Evolutionary conservation across 1,284 basidiomycete species (phyloP).

Genomic region (Cerioporus squamosus): DNA sequence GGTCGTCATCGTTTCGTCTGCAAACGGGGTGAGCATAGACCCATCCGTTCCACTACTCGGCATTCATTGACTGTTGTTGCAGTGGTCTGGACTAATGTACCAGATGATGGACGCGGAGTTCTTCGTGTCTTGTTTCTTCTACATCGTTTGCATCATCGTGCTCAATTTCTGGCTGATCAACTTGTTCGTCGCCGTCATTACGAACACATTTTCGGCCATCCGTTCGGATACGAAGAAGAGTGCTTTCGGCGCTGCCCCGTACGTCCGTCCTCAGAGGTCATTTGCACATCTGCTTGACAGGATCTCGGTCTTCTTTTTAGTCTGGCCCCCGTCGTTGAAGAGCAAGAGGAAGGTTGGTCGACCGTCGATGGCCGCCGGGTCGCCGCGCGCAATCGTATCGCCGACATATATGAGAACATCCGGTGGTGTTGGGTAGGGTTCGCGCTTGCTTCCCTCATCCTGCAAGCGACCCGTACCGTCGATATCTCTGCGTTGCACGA

Average conservation of each 20-base stretch:
- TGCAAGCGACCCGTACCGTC: slow-evolving; percentile 80
- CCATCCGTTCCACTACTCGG: not conserved
- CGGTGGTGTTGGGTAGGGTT: slow-evolving; percentile 81
- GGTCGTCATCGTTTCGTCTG: slow-evolving; percentile 85
- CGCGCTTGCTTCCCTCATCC: slow-evolving; percentile 70
- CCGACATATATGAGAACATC: slow-evolving; percentile 63
- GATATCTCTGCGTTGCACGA: slow-evolving; percentile 52
- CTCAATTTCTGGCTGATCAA: slow-evolving; percentile 96
- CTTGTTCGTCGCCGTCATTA: slow-evolving; percentile 95
- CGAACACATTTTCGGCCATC: slow-evolving; percentile 93
- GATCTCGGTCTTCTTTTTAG: slow-evolving; percentile 36
- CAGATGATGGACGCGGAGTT: slow-evolving; percentile 91
- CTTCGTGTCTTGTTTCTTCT: slow-evolving; percentile 87
- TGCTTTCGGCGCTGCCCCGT: slow-evolving; percentile 88
- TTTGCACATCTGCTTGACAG: not conserved
- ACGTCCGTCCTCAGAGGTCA: slow-evolving; percentile 21
- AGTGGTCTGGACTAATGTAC: slow-evolving; percentile 90
- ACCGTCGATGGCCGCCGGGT: slow-evolving; percentile 48
- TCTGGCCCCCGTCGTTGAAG: slow-evolving; percentile 50
- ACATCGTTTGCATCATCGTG: slow-evolving; percentile 83
- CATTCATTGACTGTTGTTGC: not conserved
- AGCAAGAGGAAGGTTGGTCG: slow-evolving; percentile 64
- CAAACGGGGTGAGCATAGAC: slow-evolving; percentile 62
- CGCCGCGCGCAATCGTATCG: slow-evolving; percentile 50
- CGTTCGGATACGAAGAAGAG: slow-evolving; percentile 88